phyloP scores from a whole-genome alignment of 495 filamentous ascomycete species.

The Penicillium odoratum region DNA sequence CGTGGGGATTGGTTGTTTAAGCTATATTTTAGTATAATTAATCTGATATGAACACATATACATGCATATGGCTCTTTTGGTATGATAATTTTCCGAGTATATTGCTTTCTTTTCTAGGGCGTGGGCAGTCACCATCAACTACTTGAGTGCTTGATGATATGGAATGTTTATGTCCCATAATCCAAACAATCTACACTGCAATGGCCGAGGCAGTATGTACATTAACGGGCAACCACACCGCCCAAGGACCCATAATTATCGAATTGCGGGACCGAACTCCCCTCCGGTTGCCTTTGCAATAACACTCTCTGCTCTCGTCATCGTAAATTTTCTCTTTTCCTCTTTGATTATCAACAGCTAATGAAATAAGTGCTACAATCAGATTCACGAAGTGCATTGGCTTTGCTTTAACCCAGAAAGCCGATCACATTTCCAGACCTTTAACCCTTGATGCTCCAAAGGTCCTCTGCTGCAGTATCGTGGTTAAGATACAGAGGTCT shows the following conservation, averaged over 20 bases:
- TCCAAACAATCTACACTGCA: too few relatives aligned
- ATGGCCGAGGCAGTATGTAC: neutral
- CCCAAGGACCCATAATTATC: constrained; percentile 19
- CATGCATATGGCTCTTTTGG: neutral
- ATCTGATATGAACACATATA: neutral
- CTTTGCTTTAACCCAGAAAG: neutral
- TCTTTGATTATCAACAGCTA: neutral
- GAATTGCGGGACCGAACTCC: constrained; percentile 3
- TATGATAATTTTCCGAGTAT: neutral
- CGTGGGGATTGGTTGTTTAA: neutral
- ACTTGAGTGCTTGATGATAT: too few relatives aligned
- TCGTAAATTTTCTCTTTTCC: neutral
- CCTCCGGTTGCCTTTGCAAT: constrained; percentile 10
- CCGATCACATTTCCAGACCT: neutral
- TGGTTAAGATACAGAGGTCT: constrained; percentile 38
- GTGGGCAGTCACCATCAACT: too few relatives aligned
- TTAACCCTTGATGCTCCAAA: constrained; percentile 43
- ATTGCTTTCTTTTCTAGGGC: neutral
- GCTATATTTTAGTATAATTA: neutral
- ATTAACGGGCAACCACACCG: neutral
- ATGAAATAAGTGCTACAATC: neutral
- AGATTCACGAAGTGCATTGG: neutral
- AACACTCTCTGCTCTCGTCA: constrained; percentile 3
- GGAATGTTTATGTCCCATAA: too few relatives aligned
- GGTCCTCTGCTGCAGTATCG: constrained; percentile 35